phyloP scores from a whole-genome alignment of 2,329 filamentous ascomycete species.

The Cladosporium sp. region DNA sequence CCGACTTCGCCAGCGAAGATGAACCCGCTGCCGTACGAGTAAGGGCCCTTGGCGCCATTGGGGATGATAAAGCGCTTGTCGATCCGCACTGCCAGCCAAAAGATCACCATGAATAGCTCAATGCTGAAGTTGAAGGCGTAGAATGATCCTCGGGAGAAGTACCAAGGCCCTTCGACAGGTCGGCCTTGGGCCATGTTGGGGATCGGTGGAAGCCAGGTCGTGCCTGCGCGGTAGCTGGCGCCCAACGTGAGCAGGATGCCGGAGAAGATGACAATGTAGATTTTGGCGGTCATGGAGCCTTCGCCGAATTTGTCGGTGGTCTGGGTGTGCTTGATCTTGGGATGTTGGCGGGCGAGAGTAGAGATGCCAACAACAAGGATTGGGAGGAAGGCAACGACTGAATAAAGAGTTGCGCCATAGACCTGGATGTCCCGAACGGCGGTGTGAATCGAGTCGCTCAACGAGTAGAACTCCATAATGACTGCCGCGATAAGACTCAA shows the following conservation, averaged over 20 bases:
- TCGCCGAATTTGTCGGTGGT: slow-evolving; percentile 59
- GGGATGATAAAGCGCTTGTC: slow-evolving; percentile 74
- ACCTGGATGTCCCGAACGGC: slow-evolving; percentile 59
- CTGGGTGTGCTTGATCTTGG: slow-evolving; percentile 17
- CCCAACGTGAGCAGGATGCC: slow-evolving; percentile 61
- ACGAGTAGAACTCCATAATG: slow-evolving; percentile 64
- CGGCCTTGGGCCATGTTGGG: slow-evolving; percentile 29
- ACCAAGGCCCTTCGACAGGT: slow-evolving; percentile 61
- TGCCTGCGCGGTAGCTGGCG: slow-evolving; percentile 64
- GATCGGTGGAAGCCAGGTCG: slow-evolving; percentile 47
- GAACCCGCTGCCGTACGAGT: slow-evolving; percentile 22
- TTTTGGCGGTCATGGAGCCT: slow-evolving; percentile 64
- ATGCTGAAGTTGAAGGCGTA: slow-evolving; percentile 76
- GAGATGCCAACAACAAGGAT: slow-evolving; percentile 52
- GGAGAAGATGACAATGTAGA: slow-evolving; percentile 59
- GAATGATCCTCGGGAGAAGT: slow-evolving; percentile 66
- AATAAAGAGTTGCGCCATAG: slow-evolving; percentile 58
- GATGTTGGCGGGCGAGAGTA: slow-evolving; percentile 40
- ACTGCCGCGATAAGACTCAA: slow-evolving; percentile 62
- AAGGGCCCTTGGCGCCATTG: slow-evolving; percentile 58
- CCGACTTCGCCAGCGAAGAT: slow-evolving; percentile 23
- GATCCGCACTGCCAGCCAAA: slow-evolving; percentile 64
- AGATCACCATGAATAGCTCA: slow-evolving; percentile 65
- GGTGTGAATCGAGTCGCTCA: slow-evolving; percentile 44
- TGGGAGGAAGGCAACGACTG: slow-evolving; percentile 63